Conservation (phyloP, 352 stramenopile genomes). For the Phytophthora melonis region DNA sequence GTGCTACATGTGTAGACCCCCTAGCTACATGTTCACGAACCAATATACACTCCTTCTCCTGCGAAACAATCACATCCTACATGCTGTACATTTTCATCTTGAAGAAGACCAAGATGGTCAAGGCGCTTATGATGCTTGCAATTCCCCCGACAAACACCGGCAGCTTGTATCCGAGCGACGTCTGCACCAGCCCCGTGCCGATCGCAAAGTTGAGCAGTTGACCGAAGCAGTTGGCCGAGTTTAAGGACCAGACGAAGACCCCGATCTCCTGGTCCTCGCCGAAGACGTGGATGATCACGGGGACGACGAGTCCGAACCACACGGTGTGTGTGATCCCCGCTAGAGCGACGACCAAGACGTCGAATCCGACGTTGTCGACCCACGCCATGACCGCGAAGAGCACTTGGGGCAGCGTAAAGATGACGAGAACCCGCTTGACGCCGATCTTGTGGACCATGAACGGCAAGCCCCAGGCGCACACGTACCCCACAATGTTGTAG, state of each 20-base stretch:
- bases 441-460: conserved; percentile 49
- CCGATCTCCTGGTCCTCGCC: conserved; percentile 49
- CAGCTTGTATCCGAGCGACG: conserved; percentile 46
- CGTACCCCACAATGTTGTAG: conserved; percentile 47
- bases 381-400: conserved; percentile 51
- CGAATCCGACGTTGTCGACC: conserved; percentile 21
- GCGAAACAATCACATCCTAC: conserved; percentile 12
- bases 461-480: conserved; percentile 51
- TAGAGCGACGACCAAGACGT: conserved; percentile 44
- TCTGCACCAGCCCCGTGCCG: conserved; percentile 40
- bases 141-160: conserved; percentile 52
- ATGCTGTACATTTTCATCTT: conserved; percentile 55
- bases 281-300: conserved; percentile 58
- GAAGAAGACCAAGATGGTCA: conserved; percentile 46
- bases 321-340: conserved; percentile 46
- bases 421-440: conserved; percentile 46
- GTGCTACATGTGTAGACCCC: no score
- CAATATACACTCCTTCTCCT: neutral
- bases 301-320: conserved; percentile 54
- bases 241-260: conserved; percentile 55
- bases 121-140: conserved; percentile 35
- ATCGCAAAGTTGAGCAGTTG: conserved; percentile 51
- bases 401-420: conserved; percentile 44
- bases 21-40: neutral
- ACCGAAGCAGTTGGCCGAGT: conserved; percentile 58